These are phyloP conservation scores for Lignosus rhinocerotis DNA, from an alignment of 1,284 basidiomycete species.

Conservation along the genomic window DNA sequence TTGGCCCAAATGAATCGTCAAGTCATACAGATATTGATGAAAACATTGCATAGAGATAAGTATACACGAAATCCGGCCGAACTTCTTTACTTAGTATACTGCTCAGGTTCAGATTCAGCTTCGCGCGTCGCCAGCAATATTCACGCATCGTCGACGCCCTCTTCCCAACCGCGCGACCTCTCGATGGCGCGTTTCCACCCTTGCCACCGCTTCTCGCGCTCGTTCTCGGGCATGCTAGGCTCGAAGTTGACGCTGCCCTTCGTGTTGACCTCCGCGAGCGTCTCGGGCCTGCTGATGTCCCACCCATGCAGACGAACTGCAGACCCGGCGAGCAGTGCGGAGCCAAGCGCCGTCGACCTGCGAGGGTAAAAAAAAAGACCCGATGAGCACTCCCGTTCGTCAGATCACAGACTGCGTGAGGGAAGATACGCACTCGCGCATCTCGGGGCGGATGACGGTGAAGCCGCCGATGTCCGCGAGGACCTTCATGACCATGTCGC, in stretches of 20 bases:
- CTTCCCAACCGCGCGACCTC: slow-evolving; percentile 79
- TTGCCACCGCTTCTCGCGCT: slow-evolving; percentile 64
- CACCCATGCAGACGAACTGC: slow-evolving; percentile 93
- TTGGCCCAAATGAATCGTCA: too few relatives aligned
- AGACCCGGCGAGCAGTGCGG: slow-evolving; percentile 91
- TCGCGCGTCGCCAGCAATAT: background rate
- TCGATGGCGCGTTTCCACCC: slow-evolving; percentile 88
- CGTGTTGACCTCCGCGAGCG: slow-evolving; percentile 88
- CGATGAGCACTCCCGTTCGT: slow-evolving; percentile 7
- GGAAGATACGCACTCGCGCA: slow-evolving; percentile 79
- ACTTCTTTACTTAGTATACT: too few relatives aligned
- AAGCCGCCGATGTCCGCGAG: slow-evolving; percentile 94
- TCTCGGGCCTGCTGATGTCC: slow-evolving; percentile 86
- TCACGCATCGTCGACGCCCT: slow-evolving; percentile 45
- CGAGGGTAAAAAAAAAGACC: too few relatives aligned
- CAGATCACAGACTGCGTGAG: background rate
- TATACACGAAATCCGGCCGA: too few relatives aligned
- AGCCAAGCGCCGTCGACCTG: slow-evolving; percentile 94
- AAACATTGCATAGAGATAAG: too few relatives aligned
- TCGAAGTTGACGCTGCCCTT: slow-evolving; percentile 76
- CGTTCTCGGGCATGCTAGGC: slow-evolving; percentile 55
- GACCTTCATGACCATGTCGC: slow-evolving; percentile 87
- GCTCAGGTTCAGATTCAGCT: background rate
- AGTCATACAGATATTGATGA: too few relatives aligned
- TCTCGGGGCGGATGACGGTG: slow-evolving; percentile 88